A percentile compares a stretch with the other conserved stretches of the same genome.
phyloP scores from a whole-genome alignment of 1,139 yeast species.

The Saccharomyces hybrid region DNA sequence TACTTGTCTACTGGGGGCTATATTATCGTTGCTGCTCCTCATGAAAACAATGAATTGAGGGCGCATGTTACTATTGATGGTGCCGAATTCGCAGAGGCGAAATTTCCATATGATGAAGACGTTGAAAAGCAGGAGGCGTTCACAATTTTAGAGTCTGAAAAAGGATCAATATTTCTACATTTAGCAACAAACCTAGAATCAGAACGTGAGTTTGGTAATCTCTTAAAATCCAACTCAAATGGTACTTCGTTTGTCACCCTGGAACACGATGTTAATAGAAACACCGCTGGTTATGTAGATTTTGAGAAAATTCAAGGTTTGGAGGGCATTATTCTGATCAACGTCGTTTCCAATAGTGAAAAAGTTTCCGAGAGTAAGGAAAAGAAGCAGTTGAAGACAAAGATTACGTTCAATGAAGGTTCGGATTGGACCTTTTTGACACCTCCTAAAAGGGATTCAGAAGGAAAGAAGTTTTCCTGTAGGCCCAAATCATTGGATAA shows the following conservation, averaged over 20 bases:
- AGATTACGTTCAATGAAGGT: no score
- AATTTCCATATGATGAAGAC: slow-evolving; percentile 62
- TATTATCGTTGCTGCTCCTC: slow-evolving; percentile 26
- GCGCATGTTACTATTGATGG: slow-evolving; percentile 84
- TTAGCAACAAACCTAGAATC: slow-evolving; percentile 54
- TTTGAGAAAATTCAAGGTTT: no score
- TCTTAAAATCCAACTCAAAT: slow-evolving; percentile 88
- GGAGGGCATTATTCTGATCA: no score
- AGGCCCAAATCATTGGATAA: no score
- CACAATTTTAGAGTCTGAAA: slow-evolving; percentile 26
- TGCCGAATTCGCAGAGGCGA: slow-evolving; percentile 64
- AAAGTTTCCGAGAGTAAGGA: no score
- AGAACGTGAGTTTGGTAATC: slow-evolving; percentile 62
- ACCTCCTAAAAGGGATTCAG: no score
- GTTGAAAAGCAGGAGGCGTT: slow-evolving; percentile 63
- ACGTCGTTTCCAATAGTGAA: no score
- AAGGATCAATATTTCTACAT: slow-evolving; percentile 75
- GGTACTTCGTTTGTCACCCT: slow-evolving; percentile 62
- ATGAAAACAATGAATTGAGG: slow-evolving; percentile 39
- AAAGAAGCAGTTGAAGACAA: no score
- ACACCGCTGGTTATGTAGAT: slow-evolving; percentile 56
- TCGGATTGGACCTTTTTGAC: no score
- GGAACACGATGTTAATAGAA: slow-evolving; percentile 55
- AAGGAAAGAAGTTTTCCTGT: no score
- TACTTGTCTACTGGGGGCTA: no score